Conservation (phyloP, 352 stramenopile genomes). For the Phytophthora idaei region DNA sequence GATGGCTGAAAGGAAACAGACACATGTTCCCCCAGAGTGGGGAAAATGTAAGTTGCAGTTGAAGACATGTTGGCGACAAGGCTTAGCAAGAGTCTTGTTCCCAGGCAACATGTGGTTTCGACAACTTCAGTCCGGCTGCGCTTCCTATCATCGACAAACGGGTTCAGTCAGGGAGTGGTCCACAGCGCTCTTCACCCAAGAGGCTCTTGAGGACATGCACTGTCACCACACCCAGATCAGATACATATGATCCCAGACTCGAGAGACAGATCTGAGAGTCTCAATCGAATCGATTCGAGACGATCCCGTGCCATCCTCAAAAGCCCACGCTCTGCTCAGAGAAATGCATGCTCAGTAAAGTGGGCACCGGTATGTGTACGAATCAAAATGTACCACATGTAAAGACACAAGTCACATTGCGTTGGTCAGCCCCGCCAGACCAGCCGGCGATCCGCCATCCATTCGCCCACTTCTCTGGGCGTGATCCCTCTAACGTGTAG, state of each 20-base stretch:
- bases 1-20: no score
- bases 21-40: no score
- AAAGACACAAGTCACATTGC: slow-evolving; percentile 13
- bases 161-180: no score
- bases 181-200: background rate
- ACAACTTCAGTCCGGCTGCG: background rate
- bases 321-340: background rate
- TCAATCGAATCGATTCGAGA: no score
- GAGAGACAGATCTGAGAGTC: no score
- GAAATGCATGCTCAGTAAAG: no score
- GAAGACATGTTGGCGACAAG: background rate
- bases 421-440: background rate
- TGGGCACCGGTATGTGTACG: no score
- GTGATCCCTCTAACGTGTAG: slow-evolving; percentile 2
- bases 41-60: background rate
- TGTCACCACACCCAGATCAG: slow-evolving; percentile 1
- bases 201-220: background rate
- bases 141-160: slow-evolving; percentile 11
- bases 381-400: background rate
- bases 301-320: background rate
- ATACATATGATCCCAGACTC: background rate
- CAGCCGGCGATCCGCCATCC: no score
- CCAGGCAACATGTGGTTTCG: slow-evolving; percentile 3
- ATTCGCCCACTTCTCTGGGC: background rate
- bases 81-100: background rate